phyloP scores from a whole-genome alignment of 2,329 filamentous ascomycete species.

The Pseudogymnoascus sp. region DNA sequence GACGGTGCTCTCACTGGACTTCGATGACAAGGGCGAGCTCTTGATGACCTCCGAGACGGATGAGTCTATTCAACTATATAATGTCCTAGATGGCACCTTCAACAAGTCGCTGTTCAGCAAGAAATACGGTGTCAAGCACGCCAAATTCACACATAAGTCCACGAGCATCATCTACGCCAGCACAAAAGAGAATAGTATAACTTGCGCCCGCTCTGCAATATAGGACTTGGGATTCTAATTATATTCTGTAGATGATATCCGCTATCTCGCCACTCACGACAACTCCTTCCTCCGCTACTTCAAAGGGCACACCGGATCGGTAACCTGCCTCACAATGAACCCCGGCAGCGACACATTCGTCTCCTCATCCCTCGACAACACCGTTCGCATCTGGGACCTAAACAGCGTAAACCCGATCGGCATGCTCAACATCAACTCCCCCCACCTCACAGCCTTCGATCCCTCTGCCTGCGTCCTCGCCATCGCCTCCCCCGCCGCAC shows the following conservation, averaged over 20 bases:
- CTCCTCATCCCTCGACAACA: constrained; percentile 84
- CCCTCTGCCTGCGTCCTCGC: constrained; percentile 89
- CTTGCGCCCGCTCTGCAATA: background rate
- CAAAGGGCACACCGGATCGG: constrained; percentile 74
- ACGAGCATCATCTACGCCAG: constrained; percentile 91
- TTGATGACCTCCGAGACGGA: constrained; percentile 87
- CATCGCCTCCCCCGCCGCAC: constrained; percentile 71
- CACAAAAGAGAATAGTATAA: constrained; percentile 79
- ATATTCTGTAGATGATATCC: constrained; percentile 56
- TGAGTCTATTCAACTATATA: constrained; percentile 92
- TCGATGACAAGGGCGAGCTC: constrained; percentile 89
- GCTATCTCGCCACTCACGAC: constrained; percentile 84
- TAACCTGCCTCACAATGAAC: constrained; percentile 76
- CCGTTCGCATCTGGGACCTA: constrained; percentile 77
- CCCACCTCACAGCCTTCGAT: constrained; percentile 81
- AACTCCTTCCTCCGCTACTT: constrained; percentile 97
- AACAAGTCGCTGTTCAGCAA: constrained; percentile 87
- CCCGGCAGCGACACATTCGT: constrained; percentile 86
- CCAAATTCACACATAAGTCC: constrained; percentile 85
- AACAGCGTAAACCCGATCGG: constrained; percentile 73
- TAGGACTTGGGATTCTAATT: background rate
- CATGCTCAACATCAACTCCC: constrained; percentile 68
- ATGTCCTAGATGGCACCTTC: constrained; percentile 79
- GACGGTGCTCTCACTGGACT: constrained; percentile 83
- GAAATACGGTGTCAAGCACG: constrained; percentile 92